Conservation (phyloP, 2,329 filamentous ascomycete genomes). For the Aspergillus quadrilineatus region DNA sequence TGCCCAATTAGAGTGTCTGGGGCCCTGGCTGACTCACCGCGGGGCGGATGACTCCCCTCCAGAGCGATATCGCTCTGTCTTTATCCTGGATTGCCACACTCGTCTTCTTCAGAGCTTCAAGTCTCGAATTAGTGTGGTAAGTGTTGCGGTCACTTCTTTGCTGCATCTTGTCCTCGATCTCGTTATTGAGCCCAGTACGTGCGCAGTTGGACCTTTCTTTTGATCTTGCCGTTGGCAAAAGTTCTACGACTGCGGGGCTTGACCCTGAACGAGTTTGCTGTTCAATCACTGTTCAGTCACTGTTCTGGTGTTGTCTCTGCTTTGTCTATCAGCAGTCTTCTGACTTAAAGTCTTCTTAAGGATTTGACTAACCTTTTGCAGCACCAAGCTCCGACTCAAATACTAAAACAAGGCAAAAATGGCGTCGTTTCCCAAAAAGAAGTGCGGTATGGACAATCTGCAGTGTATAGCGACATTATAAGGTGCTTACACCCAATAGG, state of each 20-base stretch:
- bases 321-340: neutral
- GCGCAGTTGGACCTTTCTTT: neutral
- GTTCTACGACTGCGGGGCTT: neutral
- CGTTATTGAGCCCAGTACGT: neutral
- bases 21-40: conserved; percentile 26
- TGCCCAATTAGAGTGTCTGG: conserved; percentile 8
- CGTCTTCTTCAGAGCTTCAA: conserved; percentile 18
- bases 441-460: conserved; percentile 36
- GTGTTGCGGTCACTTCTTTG: conserved; percentile 9
- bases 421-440: conserved; percentile 38
- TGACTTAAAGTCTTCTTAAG: neutral
- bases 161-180: neutral
- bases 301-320: neutral
- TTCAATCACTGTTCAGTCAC: neutral
- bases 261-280: neutral
- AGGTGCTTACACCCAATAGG: conserved; percentile 44
- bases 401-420: conserved; percentile 22
- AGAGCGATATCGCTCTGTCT: conserved; percentile 35
- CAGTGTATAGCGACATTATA: neutral
- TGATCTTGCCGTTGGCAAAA: neutral
- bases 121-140: conserved; percentile 23
- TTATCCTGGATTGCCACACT: conserved; percentile 21
- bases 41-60: conserved; percentile 18
- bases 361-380: conserved; percentile 3
- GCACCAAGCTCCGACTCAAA: conserved; percentile 12